Evolutionary conservation across 2,329 filamentous ascomycete genomes (phyloP).

Genomic region (Mycocentrospora acerina): DNA sequence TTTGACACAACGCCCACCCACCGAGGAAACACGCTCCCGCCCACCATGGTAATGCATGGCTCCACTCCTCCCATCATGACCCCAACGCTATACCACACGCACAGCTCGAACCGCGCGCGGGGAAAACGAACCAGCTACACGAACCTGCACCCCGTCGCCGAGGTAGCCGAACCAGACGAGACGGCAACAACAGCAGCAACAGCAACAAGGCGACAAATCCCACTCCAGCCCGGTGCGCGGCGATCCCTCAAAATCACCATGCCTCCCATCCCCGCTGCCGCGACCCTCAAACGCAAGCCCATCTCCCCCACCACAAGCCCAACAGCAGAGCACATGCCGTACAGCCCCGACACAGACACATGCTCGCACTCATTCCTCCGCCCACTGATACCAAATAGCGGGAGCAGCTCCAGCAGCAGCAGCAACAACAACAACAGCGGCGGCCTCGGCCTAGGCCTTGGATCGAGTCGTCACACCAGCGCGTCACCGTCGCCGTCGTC

Average conservation of each 20-base stretch:
- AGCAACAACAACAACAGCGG: too few relatives aligned
- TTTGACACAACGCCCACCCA: constrained; percentile 2
- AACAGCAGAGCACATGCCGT: not conserved
- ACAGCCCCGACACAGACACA: constrained; percentile 18
- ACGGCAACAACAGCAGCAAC: constrained; percentile 16
- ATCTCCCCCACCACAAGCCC: constrained; percentile 13
- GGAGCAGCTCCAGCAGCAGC: constrained; percentile 29
- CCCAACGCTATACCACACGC: constrained; percentile 33
- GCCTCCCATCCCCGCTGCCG: constrained; percentile 12
- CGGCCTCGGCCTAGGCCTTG: constrained; percentile 14
- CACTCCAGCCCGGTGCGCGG: constrained; percentile 14
- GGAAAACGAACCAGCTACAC: constrained; percentile 35
- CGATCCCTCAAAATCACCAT: constrained; percentile 9
- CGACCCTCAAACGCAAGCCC: constrained; percentile 32
- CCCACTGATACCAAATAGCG: constrained; percentile 19
- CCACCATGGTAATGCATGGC: constrained; percentile 18
- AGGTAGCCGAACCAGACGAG: constrained; percentile 34
- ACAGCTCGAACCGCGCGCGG: constrained; percentile 36
- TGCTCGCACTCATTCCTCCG: constrained; percentile 25
- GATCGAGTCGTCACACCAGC: not conserved
- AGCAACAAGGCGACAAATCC: constrained; percentile 6
- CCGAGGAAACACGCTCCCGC: constrained; percentile 5
- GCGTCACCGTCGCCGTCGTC: constrained; percentile 12
- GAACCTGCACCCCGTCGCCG: constrained; percentile 36
- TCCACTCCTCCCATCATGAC: constrained; percentile 23